Evolutionary conservation across 106 monocot genomes (phyloP).

Genomic region (Phalaenopsis equestris): DNA sequence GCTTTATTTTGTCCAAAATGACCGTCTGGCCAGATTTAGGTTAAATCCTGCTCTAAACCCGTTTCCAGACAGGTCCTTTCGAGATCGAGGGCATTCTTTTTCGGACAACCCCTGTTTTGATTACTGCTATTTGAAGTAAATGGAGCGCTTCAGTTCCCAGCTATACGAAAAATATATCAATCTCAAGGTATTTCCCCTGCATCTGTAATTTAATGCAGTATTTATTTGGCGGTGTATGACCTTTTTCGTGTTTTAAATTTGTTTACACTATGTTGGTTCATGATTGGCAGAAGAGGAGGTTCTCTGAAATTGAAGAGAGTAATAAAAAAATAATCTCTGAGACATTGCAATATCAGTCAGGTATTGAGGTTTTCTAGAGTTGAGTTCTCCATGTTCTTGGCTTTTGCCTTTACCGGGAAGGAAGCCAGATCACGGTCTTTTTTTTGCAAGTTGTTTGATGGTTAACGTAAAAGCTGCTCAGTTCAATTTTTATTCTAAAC

Average conservation of each 20-base stretch:
- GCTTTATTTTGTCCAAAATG: too few species aligned
- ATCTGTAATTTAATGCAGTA: not conserved
- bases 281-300: slow-evolving; percentile 31
- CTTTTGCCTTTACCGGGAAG: not conserved
- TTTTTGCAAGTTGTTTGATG: not conserved
- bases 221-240: not conserved
- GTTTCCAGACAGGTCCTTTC: not conserved
- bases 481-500: too few species aligned
- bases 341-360: slow-evolving; percentile 12
- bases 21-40: too few species aligned
- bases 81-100: not conserved
- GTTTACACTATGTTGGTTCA: not conserved
- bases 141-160: slow-evolving; percentile 33
- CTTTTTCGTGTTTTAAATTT: not conserved
- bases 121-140: not conserved
- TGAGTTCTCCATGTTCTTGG: not conserved
- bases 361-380: slow-evolving; percentile 9
- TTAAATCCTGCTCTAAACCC: too few species aligned
- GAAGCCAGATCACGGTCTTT: not conserved
- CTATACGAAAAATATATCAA: slow-evolving; percentile 33
- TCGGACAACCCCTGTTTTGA: not conserved
- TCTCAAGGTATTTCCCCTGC: slow-evolving; percentile 22
- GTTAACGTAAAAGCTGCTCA: not conserved
- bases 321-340: slow-evolving; percentile 10
- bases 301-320: slow-evolving; percentile 18